phyloP scores from a whole-genome alignment of 2,329 filamentous ascomycete genomes.

The Fusarium protoensiforme region DNA sequence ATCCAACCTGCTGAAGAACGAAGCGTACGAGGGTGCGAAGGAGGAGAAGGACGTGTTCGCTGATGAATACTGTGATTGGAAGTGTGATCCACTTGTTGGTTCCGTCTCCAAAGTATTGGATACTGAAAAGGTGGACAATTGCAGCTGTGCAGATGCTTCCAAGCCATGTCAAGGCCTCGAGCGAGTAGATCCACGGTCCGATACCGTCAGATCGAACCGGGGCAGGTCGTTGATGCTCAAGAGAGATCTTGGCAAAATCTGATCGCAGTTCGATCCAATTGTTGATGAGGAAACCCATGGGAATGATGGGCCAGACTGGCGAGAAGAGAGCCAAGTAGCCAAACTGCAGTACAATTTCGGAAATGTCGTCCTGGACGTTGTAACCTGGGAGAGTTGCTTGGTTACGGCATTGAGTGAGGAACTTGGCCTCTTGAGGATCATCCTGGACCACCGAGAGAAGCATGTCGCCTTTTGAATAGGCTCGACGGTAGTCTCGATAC shows the following conservation, averaged over 20 bases:
- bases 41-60: conserved; percentile 77
- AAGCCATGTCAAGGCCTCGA: conserved; percentile 77
- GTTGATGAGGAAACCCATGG: conserved; percentile 78
- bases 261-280: conserved; percentile 83
- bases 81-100: conserved; percentile 68
- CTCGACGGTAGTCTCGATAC: conserved; percentile 55
- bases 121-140: conserved; percentile 78
- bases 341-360: conserved; percentile 79
- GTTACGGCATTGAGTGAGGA: conserved; percentile 71
- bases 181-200: conserved; percentile 76
- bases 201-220: conserved; percentile 79
- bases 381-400: conserved; percentile 76
- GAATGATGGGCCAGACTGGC: conserved; percentile 80
- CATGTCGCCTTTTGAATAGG: conserved; percentile 52
- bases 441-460: conserved; percentile 64
- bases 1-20: conserved; percentile 52
- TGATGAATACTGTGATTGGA: conserved; percentile 76
- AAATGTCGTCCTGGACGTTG: conserved; percentile 78
- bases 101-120: conserved; percentile 63
- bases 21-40: conserved; percentile 59
- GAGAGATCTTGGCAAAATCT: conserved; percentile 80
- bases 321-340: conserved; percentile 80
- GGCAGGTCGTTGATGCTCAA: conserved; percentile 77
- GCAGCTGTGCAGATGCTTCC: conserved; percentile 79
- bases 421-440: conserved; percentile 69